Evolutionary conservation across 805 yeast genomes (phyloP).

Genomic region (Kuraishia capsulata): DNA sequence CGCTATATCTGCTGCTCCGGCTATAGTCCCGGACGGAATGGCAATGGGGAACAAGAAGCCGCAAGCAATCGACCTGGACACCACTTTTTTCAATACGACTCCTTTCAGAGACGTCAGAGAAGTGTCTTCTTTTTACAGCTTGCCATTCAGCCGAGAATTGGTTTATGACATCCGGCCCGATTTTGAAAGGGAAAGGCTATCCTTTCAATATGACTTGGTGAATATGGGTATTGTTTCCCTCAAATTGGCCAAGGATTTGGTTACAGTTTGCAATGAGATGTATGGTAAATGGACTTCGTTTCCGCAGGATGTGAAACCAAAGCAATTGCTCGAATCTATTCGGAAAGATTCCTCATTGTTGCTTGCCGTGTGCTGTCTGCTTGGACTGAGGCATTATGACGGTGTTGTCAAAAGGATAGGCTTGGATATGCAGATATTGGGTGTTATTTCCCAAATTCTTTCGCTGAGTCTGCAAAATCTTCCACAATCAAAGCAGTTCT

Average conservation of each 20-base stretch:
- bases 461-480: constrained; percentile 30
- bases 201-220: constrained; percentile 11
- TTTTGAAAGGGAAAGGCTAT: constrained; percentile 2
- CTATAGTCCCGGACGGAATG: not conserved
- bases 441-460: constrained; percentile 37
- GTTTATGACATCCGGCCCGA: constrained; percentile 11
- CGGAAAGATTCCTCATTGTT: constrained; percentile 44
- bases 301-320: constrained; percentile 36
- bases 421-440: constrained; percentile 28
- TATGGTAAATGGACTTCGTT: constrained; percentile 67
- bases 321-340: constrained; percentile 35
- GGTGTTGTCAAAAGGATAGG: constrained; percentile 12
- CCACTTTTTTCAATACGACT: constrained; percentile 11
- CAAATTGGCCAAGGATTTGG: constrained; percentile 32
- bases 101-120: constrained; percentile 15
- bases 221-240: constrained; percentile 34
- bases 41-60: not conserved
- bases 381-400: constrained; percentile 39
- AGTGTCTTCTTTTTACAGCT: constrained; percentile 9
- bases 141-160: constrained; percentile 17
- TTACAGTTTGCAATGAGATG: constrained; percentile 42
- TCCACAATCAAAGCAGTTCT: constrained; percentile 37
- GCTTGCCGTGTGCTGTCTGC: constrained; percentile 52
- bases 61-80: constrained; percentile 3
- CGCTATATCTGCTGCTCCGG: not conserved